Base-by-base conservation (phyloP, 1,284 basidiomycete species). In the Naganishia sp. region DNA sequence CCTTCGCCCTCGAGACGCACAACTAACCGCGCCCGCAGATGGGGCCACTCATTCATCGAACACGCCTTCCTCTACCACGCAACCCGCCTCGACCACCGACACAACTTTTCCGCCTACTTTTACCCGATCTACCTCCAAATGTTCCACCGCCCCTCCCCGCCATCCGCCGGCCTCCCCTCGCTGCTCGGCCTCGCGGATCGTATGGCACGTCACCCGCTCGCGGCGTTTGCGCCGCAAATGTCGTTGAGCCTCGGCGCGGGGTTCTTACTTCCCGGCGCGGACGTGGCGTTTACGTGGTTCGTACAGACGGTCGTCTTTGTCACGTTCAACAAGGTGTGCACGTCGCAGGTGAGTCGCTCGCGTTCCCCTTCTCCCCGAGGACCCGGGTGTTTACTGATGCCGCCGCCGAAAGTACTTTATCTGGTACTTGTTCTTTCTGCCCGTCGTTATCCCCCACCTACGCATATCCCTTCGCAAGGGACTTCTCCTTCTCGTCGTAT, bases 51-150 rank as follows among this genome's bases (percentile, higher is more conserved):
- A 0, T 97, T 97, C 81, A 81, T 99, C 31, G 84, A 91, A 67
- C 89, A 98, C 76, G 90, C 95, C 0, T 98, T 94, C 79, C 82
- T 98, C 18, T 98, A 99, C 79, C 96, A 99, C 74, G 80, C 94
- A 3, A 85, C 88, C 68, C 86, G 96, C 42, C 85, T 91, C 28
- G 96, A 99, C 79, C 94, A 98, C 75, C 87, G 94, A 62, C 96
- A 99, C 81, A 99, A 99, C 79, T 99, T 99, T 79, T 93, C 92
- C 17, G 90, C 94, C 0, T 97, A 98, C 81, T 99, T 96, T 79
- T 93, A 98, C 77, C 86, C 90, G 50, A 94, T 90, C 43, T 98
- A 99, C 77, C 86, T 98, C 54, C 73, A 77, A 17, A 73, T 76
- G 51, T 73, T 75, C 70, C n/a, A 53, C 45, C 21, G n/a, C 15